phyloP scores from a whole-genome alignment of 805 yeast species.

The Saccharomycopsis schoenii region DNA sequence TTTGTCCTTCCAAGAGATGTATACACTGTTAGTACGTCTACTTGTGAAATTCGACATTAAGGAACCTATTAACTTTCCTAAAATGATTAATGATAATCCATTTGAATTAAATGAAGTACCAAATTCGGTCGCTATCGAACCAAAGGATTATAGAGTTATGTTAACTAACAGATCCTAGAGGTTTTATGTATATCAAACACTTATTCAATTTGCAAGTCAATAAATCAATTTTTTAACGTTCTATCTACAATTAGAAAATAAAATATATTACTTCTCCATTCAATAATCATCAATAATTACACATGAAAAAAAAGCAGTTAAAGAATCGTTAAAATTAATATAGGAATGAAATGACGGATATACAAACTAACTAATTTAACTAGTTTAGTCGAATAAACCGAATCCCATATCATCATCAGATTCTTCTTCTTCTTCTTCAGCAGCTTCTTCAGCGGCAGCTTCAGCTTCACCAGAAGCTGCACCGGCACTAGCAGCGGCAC shows the following conservation, averaged over 20 bases:
- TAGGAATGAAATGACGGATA: background rate
- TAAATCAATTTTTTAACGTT: background rate
- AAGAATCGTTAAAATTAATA: background rate
- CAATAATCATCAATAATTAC: background rate
- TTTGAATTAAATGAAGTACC: slow-evolving; percentile 42
- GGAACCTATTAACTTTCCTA: slow-evolving; percentile 28
- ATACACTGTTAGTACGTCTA: slow-evolving; percentile 44
- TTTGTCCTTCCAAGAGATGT: slow-evolving; percentile 57
- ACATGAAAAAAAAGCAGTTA: background rate
- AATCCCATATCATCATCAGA: slow-evolving; percentile 65
- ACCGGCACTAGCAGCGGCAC: slow-evolving; percentile 58
- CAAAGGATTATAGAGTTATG: slow-evolving; percentile 32
- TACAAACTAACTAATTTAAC: background rate
- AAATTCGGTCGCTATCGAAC: slow-evolving; percentile 54
- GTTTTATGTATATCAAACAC: background rate
- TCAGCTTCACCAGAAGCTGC: slow-evolving; percentile 47
- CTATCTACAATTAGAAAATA: background rate
- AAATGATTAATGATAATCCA: slow-evolving; percentile 39
- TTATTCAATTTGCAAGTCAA: background rate
- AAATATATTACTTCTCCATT: slow-evolving; percentile 2
- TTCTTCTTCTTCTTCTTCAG: slow-evolving; percentile 45
- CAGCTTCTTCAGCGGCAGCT: slow-evolving; percentile 46
- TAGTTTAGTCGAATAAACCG: slow-evolving; percentile 57
- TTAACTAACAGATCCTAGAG: slow-evolving; percentile 16
- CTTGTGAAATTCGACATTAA: slow-evolving; percentile 40